Percentiles rank a stretch among this genome's conserved stretches.
These are phyloP conservation scores for Saccharomycopsis hybrid DNA, from an alignment of 1,139 yeast species.

Conservation along the genomic window DNA sequence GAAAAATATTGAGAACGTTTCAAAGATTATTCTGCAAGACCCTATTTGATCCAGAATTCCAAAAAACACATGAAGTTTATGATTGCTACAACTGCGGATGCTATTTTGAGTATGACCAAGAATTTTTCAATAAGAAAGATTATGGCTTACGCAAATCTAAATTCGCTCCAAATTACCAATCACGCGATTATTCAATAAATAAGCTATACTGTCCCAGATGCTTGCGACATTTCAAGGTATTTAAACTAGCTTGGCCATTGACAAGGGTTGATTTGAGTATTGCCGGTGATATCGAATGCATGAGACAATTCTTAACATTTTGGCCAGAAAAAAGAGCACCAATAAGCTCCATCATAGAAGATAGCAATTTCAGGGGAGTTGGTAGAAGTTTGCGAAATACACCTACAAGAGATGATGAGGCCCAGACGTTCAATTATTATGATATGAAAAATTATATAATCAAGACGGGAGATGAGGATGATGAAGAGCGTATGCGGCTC, in stretches of 20 bases:
- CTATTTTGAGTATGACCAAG: conserved; percentile 22
- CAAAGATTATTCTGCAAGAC: conserved; percentile 23
- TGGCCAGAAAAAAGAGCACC: conserved; percentile 9
- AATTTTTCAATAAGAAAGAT: neutral
- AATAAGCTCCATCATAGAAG: too few relatives aligned
- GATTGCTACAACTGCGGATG: conserved; percentile 28
- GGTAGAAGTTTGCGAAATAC: neutral
- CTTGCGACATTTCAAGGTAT: conserved; percentile 24
- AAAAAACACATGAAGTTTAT: conserved; percentile 17
- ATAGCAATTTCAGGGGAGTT: neutral
- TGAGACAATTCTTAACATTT: conserved; percentile 17
- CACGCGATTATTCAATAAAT: conserved; percentile 1
- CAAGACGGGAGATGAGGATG: neutral
- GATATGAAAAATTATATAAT: conserved; percentile 8
- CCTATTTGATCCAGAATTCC: conserved; percentile 19
- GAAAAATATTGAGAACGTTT: conserved; percentile 23
- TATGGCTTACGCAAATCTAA: conserved; percentile 8
- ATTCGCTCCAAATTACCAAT: neutral
- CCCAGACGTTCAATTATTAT: conserved; percentile 8
- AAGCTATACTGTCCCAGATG: conserved; percentile 26
- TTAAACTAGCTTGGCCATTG: conserved; percentile 25
- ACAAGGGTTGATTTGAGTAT: conserved; percentile 15
- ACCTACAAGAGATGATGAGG: neutral
- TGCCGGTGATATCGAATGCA: conserved; percentile 6
- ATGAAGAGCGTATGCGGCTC: neutral